Evolutionary conservation across 306 rosid species (phyloP).

Genomic region (Prunus mira): DNA sequence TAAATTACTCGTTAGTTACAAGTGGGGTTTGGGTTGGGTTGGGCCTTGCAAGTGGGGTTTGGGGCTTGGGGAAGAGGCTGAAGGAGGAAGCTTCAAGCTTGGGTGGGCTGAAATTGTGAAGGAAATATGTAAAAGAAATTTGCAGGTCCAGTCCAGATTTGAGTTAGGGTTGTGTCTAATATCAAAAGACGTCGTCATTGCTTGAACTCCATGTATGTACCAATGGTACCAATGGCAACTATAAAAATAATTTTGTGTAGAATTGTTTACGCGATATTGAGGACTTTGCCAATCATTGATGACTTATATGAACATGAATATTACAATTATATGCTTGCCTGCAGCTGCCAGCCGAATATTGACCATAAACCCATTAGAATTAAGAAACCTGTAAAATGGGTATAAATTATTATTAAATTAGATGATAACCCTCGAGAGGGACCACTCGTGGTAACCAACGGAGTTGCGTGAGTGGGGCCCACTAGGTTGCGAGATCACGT

Average conservation of each 20-base stretch:
- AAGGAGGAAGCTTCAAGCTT: background rate
- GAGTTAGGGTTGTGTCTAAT: background rate
- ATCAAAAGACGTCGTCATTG: background rate
- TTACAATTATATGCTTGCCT: background rate
- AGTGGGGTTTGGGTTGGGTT: no score
- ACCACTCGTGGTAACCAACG: no score
- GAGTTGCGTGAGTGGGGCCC: background rate
- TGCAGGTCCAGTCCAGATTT: background rate
- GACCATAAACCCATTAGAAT: background rate
- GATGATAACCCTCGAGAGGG: no score
- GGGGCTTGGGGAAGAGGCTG: background rate
- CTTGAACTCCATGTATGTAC: background rate
- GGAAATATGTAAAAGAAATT: background rate
- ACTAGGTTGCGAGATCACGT: background rate
- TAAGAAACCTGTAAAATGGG: no score
- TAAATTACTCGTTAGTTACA: no score
- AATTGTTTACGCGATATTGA: background rate
- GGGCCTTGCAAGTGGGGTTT: background rate
- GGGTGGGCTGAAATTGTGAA: background rate
- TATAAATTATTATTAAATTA: no score
- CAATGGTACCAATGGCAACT: background rate
- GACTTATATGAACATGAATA: background rate
- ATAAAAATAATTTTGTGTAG: background rate
- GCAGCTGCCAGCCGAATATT: background rate
- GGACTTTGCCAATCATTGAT: background rate